A percentile compares a stretch with the other conserved stretches of the same genome.
Evolutionary conservation across 2,329 filamentous ascomycete species (phyloP).

Genomic region (Aspergillus fumigatiaffinis): DNA sequence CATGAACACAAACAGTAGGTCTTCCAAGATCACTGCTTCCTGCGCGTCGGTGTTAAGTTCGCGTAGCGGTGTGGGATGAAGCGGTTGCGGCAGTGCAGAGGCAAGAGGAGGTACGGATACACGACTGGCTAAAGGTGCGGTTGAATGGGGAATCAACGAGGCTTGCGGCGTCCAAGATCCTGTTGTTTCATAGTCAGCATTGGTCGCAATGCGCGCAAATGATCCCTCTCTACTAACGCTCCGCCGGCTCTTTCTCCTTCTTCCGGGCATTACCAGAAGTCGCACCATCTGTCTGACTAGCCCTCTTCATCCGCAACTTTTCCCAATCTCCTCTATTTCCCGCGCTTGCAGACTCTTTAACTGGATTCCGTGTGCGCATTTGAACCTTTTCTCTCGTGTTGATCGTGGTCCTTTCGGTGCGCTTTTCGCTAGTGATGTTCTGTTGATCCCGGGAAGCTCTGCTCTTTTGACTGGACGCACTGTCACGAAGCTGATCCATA

Average conservation of each 20-base stretch:
- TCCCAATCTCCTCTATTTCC: slow-evolving; percentile 34
- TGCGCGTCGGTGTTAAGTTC: slow-evolving; percentile 75
- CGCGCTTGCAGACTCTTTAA: slow-evolving; percentile 36
- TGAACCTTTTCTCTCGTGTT: slow-evolving; percentile 62
- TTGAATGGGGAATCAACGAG: slow-evolving; percentile 65
- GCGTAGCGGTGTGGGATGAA: slow-evolving; percentile 65
- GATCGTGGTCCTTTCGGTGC: slow-evolving; percentile 45
- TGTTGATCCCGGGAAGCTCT: slow-evolving; percentile 30
- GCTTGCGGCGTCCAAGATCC: slow-evolving; percentile 75
- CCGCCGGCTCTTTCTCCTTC: slow-evolving; percentile 31
- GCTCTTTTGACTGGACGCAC: slow-evolving; percentile 28
- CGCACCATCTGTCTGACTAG: slow-evolving; percentile 18
- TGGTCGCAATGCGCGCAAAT: background rate
- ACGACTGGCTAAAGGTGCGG: slow-evolving; percentile 68
- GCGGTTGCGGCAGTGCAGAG: slow-evolving; percentile 63
- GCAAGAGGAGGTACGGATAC: slow-evolving; percentile 59
- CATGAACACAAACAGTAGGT: slow-evolving; percentile 94
- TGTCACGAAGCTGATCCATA: slow-evolving; percentile 30
- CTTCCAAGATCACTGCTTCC: slow-evolving; percentile 82
- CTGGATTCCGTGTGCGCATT: slow-evolving; percentile 57
- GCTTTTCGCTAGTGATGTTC: slow-evolving; percentile 35
- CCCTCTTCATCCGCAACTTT: slow-evolving; percentile 28
- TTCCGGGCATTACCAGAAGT: slow-evolving; percentile 21
- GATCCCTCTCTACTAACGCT: slow-evolving; percentile 23
- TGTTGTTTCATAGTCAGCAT: slow-evolving; percentile 20